Base-by-base conservation (phyloP, 768 basidiomycete genomes). In the Leccinum sublutescens region DNA sequence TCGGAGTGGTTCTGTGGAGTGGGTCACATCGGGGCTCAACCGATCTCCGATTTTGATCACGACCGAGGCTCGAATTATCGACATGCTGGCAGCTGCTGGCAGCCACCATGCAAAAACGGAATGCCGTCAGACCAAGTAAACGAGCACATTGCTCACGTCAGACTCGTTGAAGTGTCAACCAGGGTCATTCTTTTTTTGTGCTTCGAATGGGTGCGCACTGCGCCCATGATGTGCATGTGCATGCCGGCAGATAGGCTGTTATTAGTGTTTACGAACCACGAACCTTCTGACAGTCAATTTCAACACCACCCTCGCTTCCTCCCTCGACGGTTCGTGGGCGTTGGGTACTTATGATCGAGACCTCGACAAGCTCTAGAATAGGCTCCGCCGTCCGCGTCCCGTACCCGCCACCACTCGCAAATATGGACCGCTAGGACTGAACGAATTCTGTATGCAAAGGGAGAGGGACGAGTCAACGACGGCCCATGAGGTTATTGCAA, bases 251-350 rank as follows among this genome's bases (percentile, higher is more conserved):
- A 10, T 43, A 29, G 17, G 4, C 33, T 34, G 8, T 49, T 8
- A 14, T 23, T 23, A 12, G 19, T 25, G 23, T 25, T 25, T 25
- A 27, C 23, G 49, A 36, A 45, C 27, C n/a, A 64, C 71, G 50
- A 57, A 83, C 83, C 82, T 71, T 76, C 69, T 78, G 52, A 82
- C 81, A 11, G 75, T 73, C 53, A 76, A 68, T 63, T 82, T 79
- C 48, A 74, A 70, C 4, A 77, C 72, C 50, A 80, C 73, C 48
- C 69, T 74, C 14, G 73, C 76, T 58, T 78, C 77, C 27, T 67
- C 68, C 61, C 65, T 77, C 47, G 58, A 6, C 0, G 71, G 68
- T 55, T 80, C 78, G n/a, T 78, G 72, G 3, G 62, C 57, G 34
- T 72, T 77, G 14, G 74, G 62, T 4, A 11, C 3, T 31, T 31